Base-by-base conservation (phyloP, 2,329 filamentous ascomycete species). In the Colletotrichum musae region DNA sequence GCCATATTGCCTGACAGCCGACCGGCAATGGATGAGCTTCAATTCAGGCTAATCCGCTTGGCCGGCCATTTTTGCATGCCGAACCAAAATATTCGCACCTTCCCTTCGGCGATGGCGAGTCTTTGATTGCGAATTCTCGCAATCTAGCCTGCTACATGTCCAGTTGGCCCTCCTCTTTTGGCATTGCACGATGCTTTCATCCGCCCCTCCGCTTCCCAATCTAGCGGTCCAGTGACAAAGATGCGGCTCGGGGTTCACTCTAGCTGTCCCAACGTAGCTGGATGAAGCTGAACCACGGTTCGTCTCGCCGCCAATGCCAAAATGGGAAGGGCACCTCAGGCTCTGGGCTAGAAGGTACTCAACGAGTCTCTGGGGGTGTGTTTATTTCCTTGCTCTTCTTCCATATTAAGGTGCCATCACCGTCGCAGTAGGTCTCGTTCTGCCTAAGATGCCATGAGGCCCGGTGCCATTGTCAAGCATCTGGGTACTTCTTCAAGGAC, bases 321-420 rank as follows among this genome's bases (percentile, higher is more conserved):
- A 28, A 6, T 28, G 6, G 16, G 24, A 28, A 52, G 9, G 5
- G 48, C 18, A 36, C 6, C 16, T 52, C 48, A 52, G 16, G 41
- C 16, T 5, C 47, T 50, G 47, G 45, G 7, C 18, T 16, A 18
- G 45, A 16, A 47, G 5, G 6, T 7, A 7, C 24, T 26, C 16
- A 50, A 7, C 24, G 16, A 13, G 6, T 24, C 6, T 50, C n/a
- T 1, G 5, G 3, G 12, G 18, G 12, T 39, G n/a, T 32, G 43
- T 36, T 28, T n/a, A 41, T 24, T 4, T 28, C 18, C 32, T 45
- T 21, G 6, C 45, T 41, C 5, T 64, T 68, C 16, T 64, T 64
- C 65, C 65, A 68, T 32, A 68, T 64, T 36, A 68, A 58, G 5
- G 16, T 13, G 39, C 45, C 53, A 47, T 15, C 45, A 54, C 26